A percentile compares a stretch with the other conserved stretches of the same genome.
These are phyloP conservation scores for Conticribra guillardii DNA, from an alignment of 108 stramenopile species.

Conservation along the genomic window DNA sequence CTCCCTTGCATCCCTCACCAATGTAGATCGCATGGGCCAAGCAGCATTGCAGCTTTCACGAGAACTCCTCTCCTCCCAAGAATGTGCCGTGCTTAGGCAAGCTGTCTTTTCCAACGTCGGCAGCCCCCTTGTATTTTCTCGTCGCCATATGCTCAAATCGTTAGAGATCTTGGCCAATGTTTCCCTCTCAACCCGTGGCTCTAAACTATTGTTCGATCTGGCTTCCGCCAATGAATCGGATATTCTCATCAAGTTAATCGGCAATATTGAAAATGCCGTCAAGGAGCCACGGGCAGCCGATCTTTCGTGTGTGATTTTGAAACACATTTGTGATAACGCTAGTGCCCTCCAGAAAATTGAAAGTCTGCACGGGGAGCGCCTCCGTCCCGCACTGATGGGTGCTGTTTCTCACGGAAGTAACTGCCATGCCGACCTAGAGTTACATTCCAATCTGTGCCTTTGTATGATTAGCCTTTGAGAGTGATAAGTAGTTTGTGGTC, in stretches of 20 bases:
- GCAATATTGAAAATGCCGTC: constrained; percentile 15
- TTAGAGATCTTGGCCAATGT: constrained; percentile 32
- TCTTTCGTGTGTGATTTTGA: constrained; percentile 18
- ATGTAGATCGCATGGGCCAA: constrained; percentile 14
- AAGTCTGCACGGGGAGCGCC: background rate
- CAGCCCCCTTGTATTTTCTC: background rate
- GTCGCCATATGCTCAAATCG: constrained; percentile 18
- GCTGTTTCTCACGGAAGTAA: constrained; percentile 14
- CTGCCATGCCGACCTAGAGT: constrained; percentile 23
- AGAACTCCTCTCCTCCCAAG: constrained; percentile 14
- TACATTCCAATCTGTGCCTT: constrained; percentile 20
- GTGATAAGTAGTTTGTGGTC: too few species aligned
- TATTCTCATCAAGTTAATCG: constrained; percentile 3
- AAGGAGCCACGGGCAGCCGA: constrained; percentile 16
- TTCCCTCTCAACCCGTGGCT: background rate
- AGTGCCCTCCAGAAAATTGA: background rate
- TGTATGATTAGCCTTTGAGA: too few species aligned
- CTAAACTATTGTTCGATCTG: background rate
- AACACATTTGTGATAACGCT: too few species aligned
- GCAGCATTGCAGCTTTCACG: constrained; percentile 14
- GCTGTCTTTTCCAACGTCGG: constrained; percentile 2
- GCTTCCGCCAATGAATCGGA: background rate
- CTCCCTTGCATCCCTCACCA: constrained; percentile 17
- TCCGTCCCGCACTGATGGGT: constrained; percentile 7
- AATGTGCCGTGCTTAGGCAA: constrained; percentile 10